Evolutionary conservation across 2,329 filamentous ascomycete genomes (phyloP), one percentile per base, ranked within the genome.

Genomic region (Stagonosporopsis chrysanthemi): DNA sequence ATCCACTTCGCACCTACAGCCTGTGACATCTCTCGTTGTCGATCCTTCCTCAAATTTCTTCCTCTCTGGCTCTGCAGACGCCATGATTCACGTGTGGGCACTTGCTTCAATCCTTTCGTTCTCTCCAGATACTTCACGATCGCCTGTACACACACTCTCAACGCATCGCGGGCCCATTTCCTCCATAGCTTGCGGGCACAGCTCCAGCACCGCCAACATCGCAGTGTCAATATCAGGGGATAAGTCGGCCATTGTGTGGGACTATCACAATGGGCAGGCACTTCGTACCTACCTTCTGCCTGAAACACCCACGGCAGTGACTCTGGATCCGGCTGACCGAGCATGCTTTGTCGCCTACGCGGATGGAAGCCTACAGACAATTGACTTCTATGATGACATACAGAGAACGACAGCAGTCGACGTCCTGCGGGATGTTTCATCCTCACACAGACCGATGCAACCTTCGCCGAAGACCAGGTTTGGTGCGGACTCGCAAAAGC

Each of bases 21-120:
- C 88, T 19, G 87, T 98, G 26, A 92, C 90, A 23, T 89, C 87
- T 71, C 80, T 98, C 52, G 87, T 86, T 35, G 83, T 88, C 24
- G 86, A 88, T 69, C 84, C 88, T 11, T 90, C 88, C 39, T 88
- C 86, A 43, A 87, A 86, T 67, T 89, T 92, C 76, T 77, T 95
- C 48, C 82, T 95, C 47, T 91, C 90, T 1, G 91, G 88, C 38
- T 94, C 91, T 2, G 85, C 89, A 65, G 95, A 99, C 79, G 90
- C 92, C 48, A 96, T 91, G 74, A 84, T 97, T 61, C 91, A 96
- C 76, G 89, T 98, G 58, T 99, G 95, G 95, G 91, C 91, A 1
- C 78, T 97, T 49, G 83, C 90, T 3, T 83, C 84, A 23, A 84
- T 98, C 11, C 83, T 97, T 2, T 86, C 86, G 4, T 88, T 88